Base-by-base conservation (phyloP, 78 protist species). In the Guillardia theta region DNA sequence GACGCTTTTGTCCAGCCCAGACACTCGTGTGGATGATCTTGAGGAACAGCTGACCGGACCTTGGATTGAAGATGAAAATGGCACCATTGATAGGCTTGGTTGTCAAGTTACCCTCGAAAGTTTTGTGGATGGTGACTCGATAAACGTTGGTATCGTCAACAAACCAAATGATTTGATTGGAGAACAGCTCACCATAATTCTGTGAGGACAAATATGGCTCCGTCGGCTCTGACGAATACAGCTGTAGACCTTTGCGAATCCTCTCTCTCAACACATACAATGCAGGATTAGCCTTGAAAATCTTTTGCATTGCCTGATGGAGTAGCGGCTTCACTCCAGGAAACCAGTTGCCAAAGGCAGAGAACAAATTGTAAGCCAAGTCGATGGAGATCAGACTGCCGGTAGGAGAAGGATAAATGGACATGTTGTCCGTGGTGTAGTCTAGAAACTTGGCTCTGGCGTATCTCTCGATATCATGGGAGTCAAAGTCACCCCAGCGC, bases 71-170 rank as follows among this genome's bases (percentile, higher is more conserved):
- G 96, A 99, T 98, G 97, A 99, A 97, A 94, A 99, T 98, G 39
- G 99, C 99, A 45, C 99, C 99, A 96, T 99, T 99, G 95, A 99
- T 98, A 77, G 99, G 99, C 95, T 98, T 99, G 37, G 99, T 98
- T 18, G 95, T 93, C 70, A 88, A 48, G 93, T 88, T 88, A 64
- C 96, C 99, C 94, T 99, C 99, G 83, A 98, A 97, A 8, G 99
- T 99, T 96, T 97, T 96, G 96, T 98, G 99, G 70, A 98, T 96
- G 30, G 99, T 98, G 36, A 99, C 99, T 44, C 99, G 98, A 97
- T 99, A 99, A 37, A 99, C 99, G 93, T 99, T 96, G 80, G 99
- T 97, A 95, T 99, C 99, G 94, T 99, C 99, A 19, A 99, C 99
- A 77, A 99, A 98, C 93, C 94, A 92, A 48, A 98, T 98, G 92